Evolutionary conservation across 169 alveolate genomes (phyloP).

Genomic region (Eimeria acervulina): DNA sequence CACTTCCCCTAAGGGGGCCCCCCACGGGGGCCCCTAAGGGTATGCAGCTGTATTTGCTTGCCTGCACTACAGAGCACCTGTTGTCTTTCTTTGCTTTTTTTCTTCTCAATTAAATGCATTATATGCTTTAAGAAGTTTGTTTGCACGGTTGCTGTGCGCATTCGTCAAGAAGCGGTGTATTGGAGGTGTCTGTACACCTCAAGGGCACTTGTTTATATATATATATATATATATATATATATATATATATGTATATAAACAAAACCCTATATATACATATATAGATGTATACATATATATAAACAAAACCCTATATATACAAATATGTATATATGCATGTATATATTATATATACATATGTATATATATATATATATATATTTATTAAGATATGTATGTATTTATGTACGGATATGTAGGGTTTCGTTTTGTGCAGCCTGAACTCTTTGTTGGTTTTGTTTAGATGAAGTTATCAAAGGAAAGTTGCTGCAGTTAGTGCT

Average conservation of each 20-base stretch:
- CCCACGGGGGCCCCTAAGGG: neutral
- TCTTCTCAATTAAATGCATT: neutral
- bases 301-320: neutral
- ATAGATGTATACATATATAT: no score
- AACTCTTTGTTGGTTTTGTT: no score
- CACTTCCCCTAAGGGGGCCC: neutral
- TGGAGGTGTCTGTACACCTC: neutral
- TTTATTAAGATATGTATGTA: no score
- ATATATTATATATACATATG: neutral
- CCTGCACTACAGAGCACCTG: neutral
- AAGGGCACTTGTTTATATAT: neutral
- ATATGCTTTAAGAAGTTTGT: neutral
- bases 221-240: no score
- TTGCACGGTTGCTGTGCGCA: neutral
- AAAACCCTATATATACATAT: no score
- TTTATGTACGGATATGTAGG: no score
- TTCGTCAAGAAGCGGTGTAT: neutral
- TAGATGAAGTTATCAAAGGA: no score
- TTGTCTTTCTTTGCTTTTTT: neutral
- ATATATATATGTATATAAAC: no score
- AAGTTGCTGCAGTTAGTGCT: no score
- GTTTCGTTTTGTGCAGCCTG: no score
- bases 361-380: neutral
- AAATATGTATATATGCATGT: neutral
- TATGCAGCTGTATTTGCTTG: no score